Conservation (phyloP, 495 filamentous ascomycete genomes). For the Usnea hakonensis region DNA sequence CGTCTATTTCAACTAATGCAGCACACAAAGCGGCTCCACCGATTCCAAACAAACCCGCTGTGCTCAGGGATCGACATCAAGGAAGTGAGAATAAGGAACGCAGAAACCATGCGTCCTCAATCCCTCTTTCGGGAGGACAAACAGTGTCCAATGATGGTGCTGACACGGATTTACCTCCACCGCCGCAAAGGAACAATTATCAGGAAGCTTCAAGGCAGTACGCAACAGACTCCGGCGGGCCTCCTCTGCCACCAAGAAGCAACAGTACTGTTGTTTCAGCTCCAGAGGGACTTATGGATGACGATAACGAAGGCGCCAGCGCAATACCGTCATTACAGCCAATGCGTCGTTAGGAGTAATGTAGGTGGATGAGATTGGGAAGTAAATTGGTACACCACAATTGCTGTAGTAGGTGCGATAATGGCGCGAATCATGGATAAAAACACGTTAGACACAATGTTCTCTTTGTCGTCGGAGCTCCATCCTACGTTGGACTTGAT, state of each 20-base stretch:
- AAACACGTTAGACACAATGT: background rate
- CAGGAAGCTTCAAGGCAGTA: background rate
- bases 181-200: background rate
- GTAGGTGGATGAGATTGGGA: background rate
- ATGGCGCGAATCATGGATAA: background rate
- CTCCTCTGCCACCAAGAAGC: slow-evolving; percentile 8
- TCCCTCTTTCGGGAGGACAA: background rate
- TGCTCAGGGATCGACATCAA: slow-evolving; percentile 19
- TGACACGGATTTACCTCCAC: background rate
- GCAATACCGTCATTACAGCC: slow-evolving; percentile 21
- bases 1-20: slow-evolving; percentile 12
- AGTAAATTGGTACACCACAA: background rate
- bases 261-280: background rate
- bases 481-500: background rate
- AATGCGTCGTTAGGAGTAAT: slow-evolving; percentile 6
- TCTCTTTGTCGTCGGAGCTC: background rate
- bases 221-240: slow-evolving; percentile 1
- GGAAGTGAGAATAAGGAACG: background rate
- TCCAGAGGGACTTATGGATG: slow-evolving; percentile 18
- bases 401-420: background rate
- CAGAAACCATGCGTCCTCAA: background rate
- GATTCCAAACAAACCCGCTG: slow-evolving; percentile 34
- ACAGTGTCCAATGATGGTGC: background rate
- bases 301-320: slow-evolving; percentile 19
- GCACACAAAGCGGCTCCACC: slow-evolving; percentile 35